Base-by-base conservation (phyloP, 2,329 filamentous ascomycete species). In the Chrysosporium keratinophilum region DNA sequence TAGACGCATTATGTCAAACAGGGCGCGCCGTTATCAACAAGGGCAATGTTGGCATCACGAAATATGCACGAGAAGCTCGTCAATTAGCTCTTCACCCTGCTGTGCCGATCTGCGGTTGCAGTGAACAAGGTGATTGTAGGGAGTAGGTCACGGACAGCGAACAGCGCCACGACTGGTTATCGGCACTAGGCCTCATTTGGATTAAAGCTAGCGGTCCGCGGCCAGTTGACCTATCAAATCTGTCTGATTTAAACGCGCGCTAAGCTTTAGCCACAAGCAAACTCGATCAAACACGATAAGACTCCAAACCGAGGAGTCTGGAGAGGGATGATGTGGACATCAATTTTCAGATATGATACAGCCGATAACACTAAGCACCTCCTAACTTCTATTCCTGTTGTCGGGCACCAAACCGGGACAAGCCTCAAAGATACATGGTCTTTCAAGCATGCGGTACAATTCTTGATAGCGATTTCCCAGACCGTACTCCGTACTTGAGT, bases 1-100 rank as follows among this genome's bases (percentile, higher is more conserved):
- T 20, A 40, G 35, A 46, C 19, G 42, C 50, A 53, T 53, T 47
- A 42, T 47, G 50, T 53, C 50, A 53, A 9, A 14, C 31, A 31
- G 15, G 43, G 42, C 17, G 20, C 33, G 31, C 20, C 17, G 49
- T 14, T n/a, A 15, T 12, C 33, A 43, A n/a, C 2, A 51, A n/a
- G 43, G 1, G 10, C 23, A 43, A 35, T 10, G 1, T 14, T 35
- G 34, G n/a, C 39, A 51, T 49, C 35, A 40, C 46, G 15, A 17
- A 37, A 40, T 39, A 17, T 28, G 17, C 2, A 20, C 9, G 11
- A 33, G 23, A 35, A 35, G 23, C 3, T 17, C 20, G 9, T 23
- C 3, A 23, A 33, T 34, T 12, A 23, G 31, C 1, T 19, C 47
- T 15, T 33, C 35, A 31, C 10, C 20, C 7, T 19, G 11, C 14